Conservation (phyloP, 345 rosid species). For the Bruguiera gymnorhiza region DNA sequence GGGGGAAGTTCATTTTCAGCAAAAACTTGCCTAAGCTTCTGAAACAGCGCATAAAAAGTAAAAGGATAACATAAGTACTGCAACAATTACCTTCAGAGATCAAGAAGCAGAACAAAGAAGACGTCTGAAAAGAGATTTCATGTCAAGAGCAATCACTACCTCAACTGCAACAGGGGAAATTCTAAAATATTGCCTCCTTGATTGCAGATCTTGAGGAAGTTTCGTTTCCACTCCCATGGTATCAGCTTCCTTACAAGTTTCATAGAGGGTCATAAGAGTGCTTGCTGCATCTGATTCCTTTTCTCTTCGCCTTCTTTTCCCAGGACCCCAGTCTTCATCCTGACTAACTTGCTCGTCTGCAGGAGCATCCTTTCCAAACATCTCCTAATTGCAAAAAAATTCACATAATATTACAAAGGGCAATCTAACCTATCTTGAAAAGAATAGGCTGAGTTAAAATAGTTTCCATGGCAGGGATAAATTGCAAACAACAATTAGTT, state of each 20-base stretch:
- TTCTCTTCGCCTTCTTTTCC: conserved; percentile 63
- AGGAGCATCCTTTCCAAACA: conserved; percentile 93
- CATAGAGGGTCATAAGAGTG: conserved; percentile 61
- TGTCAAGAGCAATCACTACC: conserved; percentile 43
- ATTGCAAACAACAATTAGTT: too few relatives aligned
- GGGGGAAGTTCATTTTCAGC: conserved; percentile 95
- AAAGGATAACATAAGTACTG: conserved; percentile 1
- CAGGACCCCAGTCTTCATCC: conserved; percentile 99
- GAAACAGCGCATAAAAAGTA: conserved; percentile 15
- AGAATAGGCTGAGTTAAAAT: too few relatives aligned
- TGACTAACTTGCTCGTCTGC: conserved; percentile 73
- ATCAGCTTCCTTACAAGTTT: conserved; percentile 37
- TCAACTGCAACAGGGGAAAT: conserved; percentile 72
- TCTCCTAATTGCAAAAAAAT: conserved; percentile 53
- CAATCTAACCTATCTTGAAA: too few relatives aligned
- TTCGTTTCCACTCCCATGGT: conserved; percentile 31
- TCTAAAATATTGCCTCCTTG: conserved; percentile 59
- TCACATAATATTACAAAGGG: conserved; percentile 10
- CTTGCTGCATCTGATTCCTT: conserved; percentile 79
- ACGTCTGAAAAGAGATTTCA: conserved; percentile 1
- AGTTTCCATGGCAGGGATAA: too few relatives aligned
- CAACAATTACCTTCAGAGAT: not conserved
- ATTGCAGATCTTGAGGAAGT: conserved; percentile 38
- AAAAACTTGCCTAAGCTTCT: conserved; percentile 93
- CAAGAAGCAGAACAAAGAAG: not conserved